Percentiles rank a stretch among this genome's conserved stretches.
Evolutionary conservation across 1,284 basidiomycete genomes (phyloP).

Genomic region (Neolentinus lepideus): DNA sequence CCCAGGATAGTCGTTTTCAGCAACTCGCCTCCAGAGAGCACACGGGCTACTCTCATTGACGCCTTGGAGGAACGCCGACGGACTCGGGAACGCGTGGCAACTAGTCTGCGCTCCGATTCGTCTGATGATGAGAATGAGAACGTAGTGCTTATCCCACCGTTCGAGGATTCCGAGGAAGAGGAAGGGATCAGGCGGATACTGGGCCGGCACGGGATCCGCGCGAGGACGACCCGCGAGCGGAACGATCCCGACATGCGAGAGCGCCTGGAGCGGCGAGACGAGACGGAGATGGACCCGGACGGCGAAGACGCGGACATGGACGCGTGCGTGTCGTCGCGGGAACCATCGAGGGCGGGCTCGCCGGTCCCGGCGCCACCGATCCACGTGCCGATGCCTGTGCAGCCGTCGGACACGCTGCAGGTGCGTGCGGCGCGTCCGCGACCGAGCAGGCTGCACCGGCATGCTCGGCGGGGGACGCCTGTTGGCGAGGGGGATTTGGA

Average conservation of each 20-base stretch:
- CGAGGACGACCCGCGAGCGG: slow-evolving; percentile 14
- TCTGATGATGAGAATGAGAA: slow-evolving; percentile 20
- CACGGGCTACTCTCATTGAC: slow-evolving; percentile 7
- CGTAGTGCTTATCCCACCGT: slow-evolving; percentile 45
- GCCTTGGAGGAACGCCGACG: neutral
- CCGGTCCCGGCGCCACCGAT: neutral
- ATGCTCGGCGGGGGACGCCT: neutral
- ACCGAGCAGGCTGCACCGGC: slow-evolving; percentile 21
- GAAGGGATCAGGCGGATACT: slow-evolving; percentile 51
- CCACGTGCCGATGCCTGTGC: neutral
- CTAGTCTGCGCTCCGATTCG: neutral
- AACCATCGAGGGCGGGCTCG: neutral
- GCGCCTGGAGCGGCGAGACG: slow-evolving; percentile 7
- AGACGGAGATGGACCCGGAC: neutral
- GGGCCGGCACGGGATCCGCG: slow-evolving; percentile 32
- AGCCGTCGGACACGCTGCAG: neutral
- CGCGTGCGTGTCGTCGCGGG: neutral
- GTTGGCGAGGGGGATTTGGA: slow-evolving; percentile 40
- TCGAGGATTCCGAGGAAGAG: slow-evolving; percentile 54
- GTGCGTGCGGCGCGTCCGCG: slow-evolving; percentile 18
- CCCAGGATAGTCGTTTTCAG: slow-evolving; percentile 35
- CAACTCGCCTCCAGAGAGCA: slow-evolving; percentile 17
- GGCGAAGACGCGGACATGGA: neutral
- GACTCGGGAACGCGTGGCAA: slow-evolving; percentile 13
- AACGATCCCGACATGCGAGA: slow-evolving; percentile 10